Conservation (phyloP, 2,329 filamentous ascomycete genomes). For the Pezicula radicicola region DNA sequence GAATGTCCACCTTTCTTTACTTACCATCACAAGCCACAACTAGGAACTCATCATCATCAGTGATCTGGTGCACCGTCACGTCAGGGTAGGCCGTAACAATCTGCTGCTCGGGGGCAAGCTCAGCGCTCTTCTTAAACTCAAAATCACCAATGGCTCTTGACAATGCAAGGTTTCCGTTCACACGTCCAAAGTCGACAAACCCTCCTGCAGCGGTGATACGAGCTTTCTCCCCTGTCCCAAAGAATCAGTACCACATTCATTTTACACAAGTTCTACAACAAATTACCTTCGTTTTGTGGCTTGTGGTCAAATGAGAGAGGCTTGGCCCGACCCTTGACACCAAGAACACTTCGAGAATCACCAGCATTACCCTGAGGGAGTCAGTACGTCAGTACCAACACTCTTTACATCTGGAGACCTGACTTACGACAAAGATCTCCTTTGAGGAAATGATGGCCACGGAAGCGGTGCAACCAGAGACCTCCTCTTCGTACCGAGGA, state of each 20-base stretch:
- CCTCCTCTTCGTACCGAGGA: constrained; percentile 94
- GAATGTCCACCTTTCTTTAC: constrained; percentile 27
- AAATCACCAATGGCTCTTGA: constrained; percentile 98
- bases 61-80: constrained; percentile 85
- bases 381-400: constrained; percentile 17
- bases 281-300: constrained; percentile 89
- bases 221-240: constrained; percentile 78
- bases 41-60: constrained; percentile 91
- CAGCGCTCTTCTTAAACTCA: constrained; percentile 99
- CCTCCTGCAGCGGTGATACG: constrained; percentile 93
- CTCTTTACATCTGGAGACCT: constrained; percentile 8
- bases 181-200: constrained; percentile 96
- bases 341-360: constrained; percentile 91
- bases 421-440: constrained; percentile 91
- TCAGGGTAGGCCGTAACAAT: constrained; percentile 97
- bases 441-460: constrained; percentile 84
- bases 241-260: background rate
- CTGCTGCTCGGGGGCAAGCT: constrained; percentile 95
- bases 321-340: constrained; percentile 95
- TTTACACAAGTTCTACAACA: background rate
- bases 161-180: constrained; percentile 95
- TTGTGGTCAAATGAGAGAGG: constrained; percentile 99
- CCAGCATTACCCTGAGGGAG: constrained; percentile 82
- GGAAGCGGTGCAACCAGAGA: constrained; percentile 95
- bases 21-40: constrained; percentile 90